Base-by-base conservation (phyloP, 2,329 filamentous ascomycete genomes). In the Arthrobotrys sinensis region DNA sequence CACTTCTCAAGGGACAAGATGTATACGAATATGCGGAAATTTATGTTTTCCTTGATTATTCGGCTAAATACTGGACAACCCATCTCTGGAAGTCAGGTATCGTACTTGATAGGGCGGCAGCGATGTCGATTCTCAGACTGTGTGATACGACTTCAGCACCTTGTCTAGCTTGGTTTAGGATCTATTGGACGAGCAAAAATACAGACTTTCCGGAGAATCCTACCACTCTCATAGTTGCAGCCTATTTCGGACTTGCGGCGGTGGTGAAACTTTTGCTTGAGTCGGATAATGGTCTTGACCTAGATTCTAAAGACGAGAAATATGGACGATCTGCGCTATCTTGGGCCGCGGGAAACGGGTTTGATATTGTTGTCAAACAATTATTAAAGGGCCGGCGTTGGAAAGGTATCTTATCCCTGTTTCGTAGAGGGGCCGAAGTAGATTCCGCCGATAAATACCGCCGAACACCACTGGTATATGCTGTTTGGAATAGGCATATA, bases 291-390 rank as follows among this genome's bases (percentile, higher is more conserved):
- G 28, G 34, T 7, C 36, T 50, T 1, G 36, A 36, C 1, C 16
- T 36, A 11, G 34, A 79, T 11, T 48, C 43, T 11, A 66, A 24
- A 19, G 75, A 80, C n/a, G 28, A 10, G 0, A 45, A 2, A 19
- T 36, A 55, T 19, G 68, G 62, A 4, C 55, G 55, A 19, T 32
- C 78, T 38, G 66, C 78, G 43, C 63, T 80, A 11, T 50, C 55
- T 32, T 72, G 45, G 43, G 80, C 80, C 21, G 79, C 69, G 8
- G 16, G 6, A 14, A 40, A 19, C 11, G 55, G 55, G 1, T 62
- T 43, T 62, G 16, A 32, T 4, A 36, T 10, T 28, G 36, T 67
- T 34, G 48, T 55, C 5, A 16, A 8, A 2, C 32, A 16, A 8
- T 10, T 67, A 4, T 7, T 67, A 10, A 55, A 45, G 19, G 48